A percentile compares a stretch with the other conserved stretches of the same genome.
phyloP scores from a whole-genome alignment of 331 rosid genomes.

The Pyracantha coccinea region DNA sequence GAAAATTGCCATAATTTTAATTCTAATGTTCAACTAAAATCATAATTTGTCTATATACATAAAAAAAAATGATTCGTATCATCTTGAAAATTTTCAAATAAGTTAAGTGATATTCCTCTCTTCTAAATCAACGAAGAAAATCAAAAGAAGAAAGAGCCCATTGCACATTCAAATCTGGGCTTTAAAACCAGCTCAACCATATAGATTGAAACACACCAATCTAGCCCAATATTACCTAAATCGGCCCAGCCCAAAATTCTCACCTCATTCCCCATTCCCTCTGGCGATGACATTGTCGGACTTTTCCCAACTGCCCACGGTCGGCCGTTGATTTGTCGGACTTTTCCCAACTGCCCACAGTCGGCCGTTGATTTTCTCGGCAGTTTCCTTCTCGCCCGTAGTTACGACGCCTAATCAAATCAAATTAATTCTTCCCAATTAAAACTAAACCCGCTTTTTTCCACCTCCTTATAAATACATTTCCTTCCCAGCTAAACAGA shows the following conservation, averaged over 20 bases:
- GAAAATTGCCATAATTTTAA: too few relatives aligned
- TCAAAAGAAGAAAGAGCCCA: neutral
- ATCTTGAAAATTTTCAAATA: too few relatives aligned
- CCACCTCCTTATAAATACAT: neutral
- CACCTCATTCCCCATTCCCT: neutral
- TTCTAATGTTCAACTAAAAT: too few relatives aligned
- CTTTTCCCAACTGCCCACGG: neutral
- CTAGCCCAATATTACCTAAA: neutral
- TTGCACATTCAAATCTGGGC: neutral
- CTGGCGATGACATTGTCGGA: neutral
- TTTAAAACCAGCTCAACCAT: neutral
- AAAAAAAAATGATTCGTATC: too few relatives aligned
- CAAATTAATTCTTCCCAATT: neutral
- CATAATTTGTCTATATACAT: too few relatives aligned
- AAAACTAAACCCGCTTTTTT: neutral
- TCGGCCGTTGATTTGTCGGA: neutral
- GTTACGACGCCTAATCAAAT: neutral
- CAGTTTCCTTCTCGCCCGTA: neutral
- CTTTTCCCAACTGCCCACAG: slow-evolving; percentile 3
- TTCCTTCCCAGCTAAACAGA: neutral
- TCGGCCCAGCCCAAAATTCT: neutral
- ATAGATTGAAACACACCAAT: neutral
- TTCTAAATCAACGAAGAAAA: too few relatives aligned
- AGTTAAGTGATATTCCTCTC: too few relatives aligned
- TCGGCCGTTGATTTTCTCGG: neutral